phyloP scores from a whole-genome alignment of 352 stramenopile genomes.

The Peronospora belbahrii region DNA sequence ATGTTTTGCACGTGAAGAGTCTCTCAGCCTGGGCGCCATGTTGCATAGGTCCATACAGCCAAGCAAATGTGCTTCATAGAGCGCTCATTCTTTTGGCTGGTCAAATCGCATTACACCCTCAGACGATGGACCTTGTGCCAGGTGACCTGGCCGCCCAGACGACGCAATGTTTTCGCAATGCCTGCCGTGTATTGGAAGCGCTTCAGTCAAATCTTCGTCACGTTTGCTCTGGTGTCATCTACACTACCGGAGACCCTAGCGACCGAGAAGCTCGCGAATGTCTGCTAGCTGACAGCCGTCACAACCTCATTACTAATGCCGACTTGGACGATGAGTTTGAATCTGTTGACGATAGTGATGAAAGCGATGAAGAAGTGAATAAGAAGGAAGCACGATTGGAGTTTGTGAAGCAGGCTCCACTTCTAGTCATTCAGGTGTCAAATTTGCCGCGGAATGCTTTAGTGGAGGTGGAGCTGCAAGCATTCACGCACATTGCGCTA shows the following conservation, averaged over 20 bases:
- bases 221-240: slow-evolving; percentile 57
- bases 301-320: slow-evolving; percentile 33
- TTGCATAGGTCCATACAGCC: slow-evolving; percentile 98
- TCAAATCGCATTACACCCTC: slow-evolving; percentile 94
- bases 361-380: slow-evolving; percentile 73
- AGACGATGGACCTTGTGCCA: slow-evolving; percentile 89
- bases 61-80: slow-evolving; percentile 91
- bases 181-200: slow-evolving; percentile 56
- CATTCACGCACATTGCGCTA: slow-evolving; percentile 54
- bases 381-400: slow-evolving; percentile 39
- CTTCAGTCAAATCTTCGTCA: slow-evolving; percentile 77
- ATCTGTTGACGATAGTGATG: slow-evolving; percentile 49
- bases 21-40: slow-evolving; percentile 95
- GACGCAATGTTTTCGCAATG: slow-evolving; percentile 57
- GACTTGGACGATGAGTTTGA: slow-evolving; percentile 50
- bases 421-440: slow-evolving; percentile 63
- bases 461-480: slow-evolving; percentile 71
- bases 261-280: slow-evolving; percentile 26
- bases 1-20: slow-evolving; percentile 95
- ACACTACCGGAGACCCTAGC: slow-evolving; percentile 31
- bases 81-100: slow-evolving; percentile 92
- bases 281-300: slow-evolving; percentile 17
- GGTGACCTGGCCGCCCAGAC: slow-evolving; percentile 34
- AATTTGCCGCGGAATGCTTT: slow-evolving; percentile 57
- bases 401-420: slow-evolving; percentile 40